Base-by-base conservation (phyloP, 176 grass and related monocot genomes). In the Hordeum marinum region DNA sequence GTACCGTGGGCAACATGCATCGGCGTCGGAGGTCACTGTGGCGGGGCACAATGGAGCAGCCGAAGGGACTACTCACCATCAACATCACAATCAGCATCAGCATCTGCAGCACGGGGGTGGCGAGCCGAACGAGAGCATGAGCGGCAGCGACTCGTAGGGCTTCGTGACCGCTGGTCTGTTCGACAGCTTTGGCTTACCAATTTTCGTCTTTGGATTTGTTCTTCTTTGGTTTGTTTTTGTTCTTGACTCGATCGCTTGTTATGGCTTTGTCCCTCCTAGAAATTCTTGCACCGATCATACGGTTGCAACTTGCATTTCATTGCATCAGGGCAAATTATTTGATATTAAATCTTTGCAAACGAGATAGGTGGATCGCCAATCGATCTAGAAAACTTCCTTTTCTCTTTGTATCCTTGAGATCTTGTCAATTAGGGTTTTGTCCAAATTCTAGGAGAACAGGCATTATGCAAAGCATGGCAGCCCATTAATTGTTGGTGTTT, bases 121-220 rank as follows among this genome's bases (percentile, higher is more conserved):
- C 21, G 86, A 94, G 10, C 92, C 82, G 37, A 90, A 94, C 27
- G 91, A 91, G 83, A 94, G 83, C 85, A 88, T 92, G 86, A 96
- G 86, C 87, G 86, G 58, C 52, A 96, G 90, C 81, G 90, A 96
- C 57, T 96, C 86, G 67, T 99, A 96, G 91, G 87, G 55, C 83
- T 67, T 34, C 69, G 20, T 58, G 15, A 77, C 59, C 72, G 65
- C 68, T 90, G 73, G 67, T 80, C 72, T 37, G 48, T 67, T 39
- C 81, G 10, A 54, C 72, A 27, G 72, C 43, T 75, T 75, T 75
- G 72, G 26, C 27, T 2, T 75, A 72, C 15, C 4, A 8, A 61
- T 41, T 41, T 66, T 57, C 9, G 78, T 5, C 54, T 79, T 87
- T 85, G 36, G 72, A 61, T 80, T 79, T 87, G 48, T 77, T 88